These are phyloP conservation scores for Phoma herbarum DNA, from an alignment of 2,329 filamentous ascomycete genomes.

Conservation along the genomic window DNA sequence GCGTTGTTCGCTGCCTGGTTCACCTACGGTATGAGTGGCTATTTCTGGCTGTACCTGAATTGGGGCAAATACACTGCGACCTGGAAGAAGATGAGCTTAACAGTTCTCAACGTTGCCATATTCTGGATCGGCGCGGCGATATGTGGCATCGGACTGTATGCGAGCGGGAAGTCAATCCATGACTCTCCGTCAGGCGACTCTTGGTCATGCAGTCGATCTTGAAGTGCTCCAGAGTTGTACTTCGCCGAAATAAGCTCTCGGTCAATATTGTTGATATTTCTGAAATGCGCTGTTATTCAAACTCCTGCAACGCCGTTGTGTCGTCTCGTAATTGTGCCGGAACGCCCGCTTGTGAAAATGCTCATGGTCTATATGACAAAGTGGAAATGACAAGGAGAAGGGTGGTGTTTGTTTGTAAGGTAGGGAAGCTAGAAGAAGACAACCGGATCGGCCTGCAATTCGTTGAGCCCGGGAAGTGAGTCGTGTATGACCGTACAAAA, in stretches of 20 bases:
- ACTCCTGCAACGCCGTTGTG: constrained; percentile 2
- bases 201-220: constrained; percentile 31
- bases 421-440: constrained; percentile 42
- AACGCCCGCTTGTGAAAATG: constrained; percentile 20
- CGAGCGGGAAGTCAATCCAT: constrained; percentile 35
- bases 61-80: constrained; percentile 51
- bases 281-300: neutral
- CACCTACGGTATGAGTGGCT: constrained; percentile 58
- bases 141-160: constrained; percentile 35
- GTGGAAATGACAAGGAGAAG: neutral
- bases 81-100: constrained; percentile 57
- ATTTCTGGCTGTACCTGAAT: constrained; percentile 60
- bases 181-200: constrained; percentile 28
- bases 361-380: constrained; percentile 12
- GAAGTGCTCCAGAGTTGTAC: neutral
- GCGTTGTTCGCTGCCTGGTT: constrained; percentile 71
- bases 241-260: neutral
- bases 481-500: constrained; percentile 53
- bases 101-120: constrained; percentile 54
- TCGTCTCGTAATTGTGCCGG: neutral
- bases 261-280: constrained; percentile 1
- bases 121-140: constrained; percentile 42
- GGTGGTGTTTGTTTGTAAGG: neutral
- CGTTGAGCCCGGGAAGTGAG: constrained; percentile 47
- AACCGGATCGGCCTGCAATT: constrained; percentile 49